These are phyloP conservation scores for Fraxinus sp. DNA, from an alignment of 305 asterid genomes.

Conservation along the genomic window DNA sequence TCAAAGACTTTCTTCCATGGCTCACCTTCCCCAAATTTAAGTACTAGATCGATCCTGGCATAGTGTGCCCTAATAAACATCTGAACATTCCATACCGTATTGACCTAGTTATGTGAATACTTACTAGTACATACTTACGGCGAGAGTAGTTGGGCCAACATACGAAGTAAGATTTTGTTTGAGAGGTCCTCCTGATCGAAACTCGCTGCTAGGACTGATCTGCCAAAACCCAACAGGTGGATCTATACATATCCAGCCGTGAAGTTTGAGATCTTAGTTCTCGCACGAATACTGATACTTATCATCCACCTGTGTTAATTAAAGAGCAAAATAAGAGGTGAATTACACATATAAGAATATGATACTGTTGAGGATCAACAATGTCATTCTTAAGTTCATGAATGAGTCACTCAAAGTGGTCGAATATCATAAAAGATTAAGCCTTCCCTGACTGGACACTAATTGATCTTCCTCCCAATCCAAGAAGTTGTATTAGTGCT, in stretches of 20 bases:
- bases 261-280: slow-evolving; percentile 59
- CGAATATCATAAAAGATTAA: not conserved
- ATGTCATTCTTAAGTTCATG: not conserved
- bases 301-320: slow-evolving; percentile 57
- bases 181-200: slow-evolving; percentile 60
- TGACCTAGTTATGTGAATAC: too few species aligned
- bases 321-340: not conserved
- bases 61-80: too few species aligned
- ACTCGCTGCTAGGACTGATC: slow-evolving; percentile 66
- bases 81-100: too few species aligned
- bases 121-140: slow-evolving; percentile 38
- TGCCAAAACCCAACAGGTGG: slow-evolving; percentile 80
- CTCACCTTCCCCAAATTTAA: too few species aligned
- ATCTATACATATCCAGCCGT: slow-evolving; percentile 68
- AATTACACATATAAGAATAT: not conserved
- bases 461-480: not conserved
- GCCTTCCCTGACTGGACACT: not conserved
- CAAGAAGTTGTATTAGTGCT: not conserved
- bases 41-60: too few species aligned
- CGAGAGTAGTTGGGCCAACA: slow-evolving; percentile 64
- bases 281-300: slow-evolving; percentile 64
- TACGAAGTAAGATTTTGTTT: slow-evolving; percentile 70
- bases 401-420: not conserved
- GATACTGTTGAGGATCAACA: not conserved
- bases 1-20: too few species aligned